These are phyloP conservation scores for Triticum aestivum DNA, from an alignment of 176 grass and related monocot genomes.

Conservation along the genomic window IWGSC_CS_RefSeq_v2.1 NC_057814.1:10790061-10790560, in stretches of 20 bases:
- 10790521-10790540: no score
- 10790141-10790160: neutral
- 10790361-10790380: neutral
- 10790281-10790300: accelerated
- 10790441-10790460: no score
- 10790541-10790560: no score
- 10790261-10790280: neutral
- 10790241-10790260: neutral
- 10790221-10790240: accelerated
- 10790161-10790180: neutral
- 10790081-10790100: neutral
- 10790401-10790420: neutral
- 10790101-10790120: neutral
- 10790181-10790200: neutral
- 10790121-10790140: neutral
- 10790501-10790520: no score
- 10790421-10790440: no score
- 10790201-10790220: neutral
- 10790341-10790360: neutral
- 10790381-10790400: neutral
- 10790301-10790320: neutral
- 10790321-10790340: neutral
- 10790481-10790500: no score
- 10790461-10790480: no score
- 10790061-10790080: neutral